A percentile compares a stretch with the other conserved stretches of the same genome.
These are phyloP conservation scores for Alternaria rosae DNA, from an alignment of 2,329 filamentous ascomycete genomes.

Conservation along the genomic window DNA sequence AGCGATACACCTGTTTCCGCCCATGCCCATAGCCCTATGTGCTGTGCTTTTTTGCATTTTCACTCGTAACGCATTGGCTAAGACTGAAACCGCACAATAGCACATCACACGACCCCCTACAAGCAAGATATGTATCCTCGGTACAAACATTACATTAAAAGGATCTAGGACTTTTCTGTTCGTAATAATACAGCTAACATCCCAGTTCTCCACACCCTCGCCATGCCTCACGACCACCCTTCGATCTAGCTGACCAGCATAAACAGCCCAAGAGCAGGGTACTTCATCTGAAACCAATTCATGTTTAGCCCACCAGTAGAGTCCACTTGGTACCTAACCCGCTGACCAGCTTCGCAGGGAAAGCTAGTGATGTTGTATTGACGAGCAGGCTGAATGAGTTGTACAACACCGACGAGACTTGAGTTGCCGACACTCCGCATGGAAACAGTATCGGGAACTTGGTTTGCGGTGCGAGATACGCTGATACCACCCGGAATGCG, in stretches of 20 bases:
- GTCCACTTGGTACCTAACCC: conserved; percentile 34
- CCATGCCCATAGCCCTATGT: neutral
- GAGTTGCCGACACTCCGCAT: neutral
- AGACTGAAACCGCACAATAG: neutral
- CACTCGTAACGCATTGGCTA: neutral
- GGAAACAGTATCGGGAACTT: neutral
- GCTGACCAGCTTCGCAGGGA: conserved; percentile 35
- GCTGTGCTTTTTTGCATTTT: neutral
- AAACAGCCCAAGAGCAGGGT: conserved; percentile 34
- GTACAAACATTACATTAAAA: neutral
- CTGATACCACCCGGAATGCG: conserved; percentile 45
- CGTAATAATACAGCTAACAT: neutral
- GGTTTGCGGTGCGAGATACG: conserved; percentile 32
- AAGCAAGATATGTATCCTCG: neutral
- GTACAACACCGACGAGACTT: conserved; percentile 21
- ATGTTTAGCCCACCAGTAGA: conserved; percentile 31
- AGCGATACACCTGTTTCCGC: neutral
- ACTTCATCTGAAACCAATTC: conserved; percentile 38
- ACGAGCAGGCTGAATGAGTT: conserved; percentile 20
- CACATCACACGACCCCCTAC: neutral
- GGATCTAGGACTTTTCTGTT: neutral
- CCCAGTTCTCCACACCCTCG: neutral
- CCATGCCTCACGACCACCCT: neutral
- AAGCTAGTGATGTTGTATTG: conserved; percentile 30
- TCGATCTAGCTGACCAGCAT: conserved; percentile 15